phyloP scores from a whole-genome alignment of 2,329 filamentous ascomycete species.

The Sporothrix euskadiensis region DNA sequence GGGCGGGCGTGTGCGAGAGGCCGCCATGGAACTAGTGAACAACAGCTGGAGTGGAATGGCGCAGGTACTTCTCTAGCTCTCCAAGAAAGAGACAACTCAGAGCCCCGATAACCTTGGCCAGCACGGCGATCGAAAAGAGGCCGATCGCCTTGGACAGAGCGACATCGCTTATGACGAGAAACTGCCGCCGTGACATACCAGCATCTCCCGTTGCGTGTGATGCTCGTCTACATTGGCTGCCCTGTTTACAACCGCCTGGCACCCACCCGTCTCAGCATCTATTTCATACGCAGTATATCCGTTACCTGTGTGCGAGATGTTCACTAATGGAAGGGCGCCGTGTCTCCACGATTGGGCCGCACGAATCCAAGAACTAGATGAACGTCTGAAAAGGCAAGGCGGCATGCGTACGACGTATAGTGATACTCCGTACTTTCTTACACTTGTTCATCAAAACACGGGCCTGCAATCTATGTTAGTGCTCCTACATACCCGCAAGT shows the following conservation, averaged over 20 bases:
- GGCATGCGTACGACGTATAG: background rate
- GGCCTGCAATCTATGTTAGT: background rate
- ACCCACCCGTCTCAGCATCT: background rate
- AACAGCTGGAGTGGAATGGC: conserved; percentile 8
- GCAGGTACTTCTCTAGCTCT: no score
- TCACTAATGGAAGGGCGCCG: background rate
- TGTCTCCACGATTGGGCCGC: conserved; percentile 3
- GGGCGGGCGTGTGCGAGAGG: conserved; percentile 15
- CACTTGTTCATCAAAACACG: background rate
- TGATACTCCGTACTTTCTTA: no score
- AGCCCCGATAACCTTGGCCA: background rate
- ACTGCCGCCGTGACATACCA: background rate
- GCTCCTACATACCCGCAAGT: background rate
- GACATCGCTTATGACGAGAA: background rate
- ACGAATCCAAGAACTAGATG: background rate
- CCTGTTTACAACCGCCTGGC: background rate
- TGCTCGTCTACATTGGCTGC: background rate
- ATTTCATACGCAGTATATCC: background rate
- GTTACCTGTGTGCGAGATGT: background rate
- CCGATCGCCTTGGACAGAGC: background rate
- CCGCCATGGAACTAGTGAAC: conserved; percentile 7
- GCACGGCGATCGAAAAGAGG: conserved; percentile 1
- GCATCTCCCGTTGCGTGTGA: background rate
- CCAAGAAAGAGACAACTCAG: background rate
- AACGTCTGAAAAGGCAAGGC: background rate